Evolutionary conservation across 2,329 filamentous ascomycete genomes (phyloP), one percentile per base, ranked within the genome.

Genomic region (Cladophialophora yegresii): DNA sequence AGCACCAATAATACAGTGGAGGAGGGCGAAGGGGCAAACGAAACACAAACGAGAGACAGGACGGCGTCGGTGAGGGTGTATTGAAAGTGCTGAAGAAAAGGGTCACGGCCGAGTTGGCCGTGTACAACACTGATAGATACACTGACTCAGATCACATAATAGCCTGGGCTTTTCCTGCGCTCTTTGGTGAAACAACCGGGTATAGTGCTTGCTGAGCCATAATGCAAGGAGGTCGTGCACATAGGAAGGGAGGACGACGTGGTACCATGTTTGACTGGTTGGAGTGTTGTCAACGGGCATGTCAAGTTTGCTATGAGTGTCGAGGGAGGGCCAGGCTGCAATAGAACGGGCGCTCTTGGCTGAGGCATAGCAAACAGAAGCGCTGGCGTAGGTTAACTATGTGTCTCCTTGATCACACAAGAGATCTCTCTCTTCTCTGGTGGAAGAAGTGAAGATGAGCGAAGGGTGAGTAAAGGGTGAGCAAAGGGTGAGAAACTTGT

Each of bases 71-170:
- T 50, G 47, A 50, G 47, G 47, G 47, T 50, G 47, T 50, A 13
- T 26, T 50, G 47, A 28, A 50, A 26, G 47, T 50, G 4, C 12
- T 26, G 47, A 50, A 4, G 23, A n/a, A 10, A 43, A 26, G 47
- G 36, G 36, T 50, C 10, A 50, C 47, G 5, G 20, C 47, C 13
- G 8, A 28, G 22, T 23, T 26, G 47, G 47, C 47, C 20, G 23
- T 50, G 47, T 50, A 50, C 47, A 28, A 50, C 47, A 28, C 23
- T n/a, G 23, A 6, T 50, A 50, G 47, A 50, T 22, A 50, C 47
- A 50, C 47, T 22, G 47, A 22, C 47, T 26, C 47, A 20, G 16
- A n/a, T 43, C 36, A 43, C 16, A 4, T 8, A 33, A 2, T 33
- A 43, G 36, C 36, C 36, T 43, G 13, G 3, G 8, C 36, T 43